Evolutionary conservation across 352 stramenopile genomes (phyloP).

Genomic region (Globisporangium orthogonon): DNA sequence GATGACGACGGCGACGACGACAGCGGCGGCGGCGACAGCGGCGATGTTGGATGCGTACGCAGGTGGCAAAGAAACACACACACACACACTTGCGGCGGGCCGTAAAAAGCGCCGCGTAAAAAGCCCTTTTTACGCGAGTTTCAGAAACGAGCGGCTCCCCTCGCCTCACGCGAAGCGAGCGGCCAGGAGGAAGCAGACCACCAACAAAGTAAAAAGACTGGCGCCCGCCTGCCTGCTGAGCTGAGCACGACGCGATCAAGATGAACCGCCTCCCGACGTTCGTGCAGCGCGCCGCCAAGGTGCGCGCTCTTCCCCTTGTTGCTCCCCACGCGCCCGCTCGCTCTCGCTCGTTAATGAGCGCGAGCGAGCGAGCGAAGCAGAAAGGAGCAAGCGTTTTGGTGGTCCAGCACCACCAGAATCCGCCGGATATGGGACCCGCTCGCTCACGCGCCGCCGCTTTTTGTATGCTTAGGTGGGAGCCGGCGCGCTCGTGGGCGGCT

Average conservation of each 20-base stretch:
- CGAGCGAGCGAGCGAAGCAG: background rate
- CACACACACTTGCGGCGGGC: no score
- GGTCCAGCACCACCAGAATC: conserved; percentile 2
- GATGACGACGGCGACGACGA: no score
- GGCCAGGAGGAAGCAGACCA: conserved; percentile 9
- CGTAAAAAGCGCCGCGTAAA: background rate
- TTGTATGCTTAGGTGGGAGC: conserved; percentile 39
- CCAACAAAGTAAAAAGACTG: conserved; percentile 47
- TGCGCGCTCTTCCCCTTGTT: conserved; percentile 13
- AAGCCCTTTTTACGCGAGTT: background rate
- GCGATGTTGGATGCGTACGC: no score
- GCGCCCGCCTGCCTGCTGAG: conserved; percentile 9
- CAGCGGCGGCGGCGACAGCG: no score
- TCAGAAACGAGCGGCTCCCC: conserved; percentile 2
- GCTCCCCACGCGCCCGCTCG: background rate
- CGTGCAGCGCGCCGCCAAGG: conserved; percentile 71
- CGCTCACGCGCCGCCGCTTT: background rate
- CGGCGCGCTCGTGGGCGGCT: conserved; percentile 59
- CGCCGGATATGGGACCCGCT: no score
- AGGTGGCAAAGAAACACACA: no score
- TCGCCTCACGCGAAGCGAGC: conserved; percentile 6
- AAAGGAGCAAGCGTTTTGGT: background rate
- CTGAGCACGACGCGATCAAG: conserved; percentile 14
- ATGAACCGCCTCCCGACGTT: conserved; percentile 73
- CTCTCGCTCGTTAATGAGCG: background rate